Conservation (phyloP, 1,139 yeast species). For the Scheffersomyces quercinus region DNA sequence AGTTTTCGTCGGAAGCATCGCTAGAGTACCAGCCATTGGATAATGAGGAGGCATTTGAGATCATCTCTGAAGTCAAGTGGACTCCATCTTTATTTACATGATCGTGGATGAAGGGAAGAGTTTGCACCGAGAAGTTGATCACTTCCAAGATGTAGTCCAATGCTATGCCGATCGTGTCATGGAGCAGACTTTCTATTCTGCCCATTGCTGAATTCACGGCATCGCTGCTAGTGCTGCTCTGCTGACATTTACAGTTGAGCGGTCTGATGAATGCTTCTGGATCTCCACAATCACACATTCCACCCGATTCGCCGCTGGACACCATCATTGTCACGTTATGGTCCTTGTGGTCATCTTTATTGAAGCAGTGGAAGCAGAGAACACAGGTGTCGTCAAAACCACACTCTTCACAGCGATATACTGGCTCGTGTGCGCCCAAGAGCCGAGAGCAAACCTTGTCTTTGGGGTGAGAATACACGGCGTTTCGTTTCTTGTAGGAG, state of each 20-base stretch:
- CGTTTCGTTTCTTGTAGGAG: not conserved
- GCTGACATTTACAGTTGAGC: conserved; percentile 51
- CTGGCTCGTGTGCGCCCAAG: conserved; percentile 60
- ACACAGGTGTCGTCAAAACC: conserved; percentile 78
- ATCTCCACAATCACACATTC: conserved; percentile 94
- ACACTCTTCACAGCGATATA: conserved; percentile 65
- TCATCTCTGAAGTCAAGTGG: conserved; percentile 20
- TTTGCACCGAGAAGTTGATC: conserved; percentile 33
- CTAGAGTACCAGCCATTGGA: conserved; percentile 28
- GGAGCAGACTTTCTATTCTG: conserved; percentile 17
- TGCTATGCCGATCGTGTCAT: conserved; percentile 33
- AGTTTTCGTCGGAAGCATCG: conserved; percentile 26
- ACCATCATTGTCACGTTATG: conserved; percentile 60
- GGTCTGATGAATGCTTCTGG: conserved; percentile 69
- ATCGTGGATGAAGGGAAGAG: conserved; percentile 38
- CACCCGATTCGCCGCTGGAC: conserved; percentile 50
- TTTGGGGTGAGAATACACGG: conserved; percentile 29
- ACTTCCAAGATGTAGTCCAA: conserved; percentile 54
- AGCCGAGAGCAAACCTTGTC: conserved; percentile 66
- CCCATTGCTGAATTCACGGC: conserved; percentile 2
- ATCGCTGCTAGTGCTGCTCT: conserved; percentile 1
- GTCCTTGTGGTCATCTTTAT: conserved; percentile 61
- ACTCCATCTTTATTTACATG: conserved; percentile 17
- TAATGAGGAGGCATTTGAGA: conserved; percentile 32
- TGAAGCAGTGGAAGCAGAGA: conserved; percentile 68